These are phyloP conservation scores for Haplosporangium sp. DNA, from an alignment of 371 early-diverging fungal genomes.

Conservation along the genomic window DNA sequence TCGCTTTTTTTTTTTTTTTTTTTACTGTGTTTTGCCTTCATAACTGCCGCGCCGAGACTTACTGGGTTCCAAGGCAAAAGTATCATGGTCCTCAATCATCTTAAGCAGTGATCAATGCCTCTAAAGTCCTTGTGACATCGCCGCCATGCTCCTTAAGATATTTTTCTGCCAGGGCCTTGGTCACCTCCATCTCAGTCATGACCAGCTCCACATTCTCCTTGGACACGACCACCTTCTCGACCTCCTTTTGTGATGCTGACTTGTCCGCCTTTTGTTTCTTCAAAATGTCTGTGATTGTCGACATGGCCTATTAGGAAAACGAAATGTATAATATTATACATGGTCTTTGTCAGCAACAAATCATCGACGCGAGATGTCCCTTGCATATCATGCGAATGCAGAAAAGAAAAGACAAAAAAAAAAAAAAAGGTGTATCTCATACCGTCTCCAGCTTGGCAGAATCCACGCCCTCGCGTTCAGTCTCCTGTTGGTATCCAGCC, in stretches of 20 bases:
- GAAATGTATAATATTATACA: too few species aligned
- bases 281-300: conserved; percentile 36
- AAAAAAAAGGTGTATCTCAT: not conserved
- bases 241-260: conserved; percentile 35
- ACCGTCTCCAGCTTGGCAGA: conserved; percentile 46
- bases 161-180: conserved; percentile 48
- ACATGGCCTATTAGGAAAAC: conserved; percentile 28
- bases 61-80: not conserved
- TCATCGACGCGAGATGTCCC: too few species aligned
- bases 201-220: conserved; percentile 48
- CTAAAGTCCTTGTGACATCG: conserved; percentile 36
- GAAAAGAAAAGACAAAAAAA: not conserved
- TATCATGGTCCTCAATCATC: not conserved
- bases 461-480: conserved; percentile 43
- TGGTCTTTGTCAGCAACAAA: too few species aligned
- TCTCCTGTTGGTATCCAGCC: conserved; percentile 45
- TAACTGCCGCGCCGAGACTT: too few species aligned
- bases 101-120: conserved; percentile 39
- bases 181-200: conserved; percentile 45
- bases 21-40: too few species aligned
- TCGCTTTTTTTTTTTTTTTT: too few species aligned
- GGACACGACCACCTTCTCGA: conserved; percentile 33
- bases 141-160: conserved; percentile 51
- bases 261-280: conserved; percentile 55
- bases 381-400: too few species aligned